phyloP scores from a whole-genome alignment of 768 basidiomycete species.

The Glaciozyma antarctica region DNA sequence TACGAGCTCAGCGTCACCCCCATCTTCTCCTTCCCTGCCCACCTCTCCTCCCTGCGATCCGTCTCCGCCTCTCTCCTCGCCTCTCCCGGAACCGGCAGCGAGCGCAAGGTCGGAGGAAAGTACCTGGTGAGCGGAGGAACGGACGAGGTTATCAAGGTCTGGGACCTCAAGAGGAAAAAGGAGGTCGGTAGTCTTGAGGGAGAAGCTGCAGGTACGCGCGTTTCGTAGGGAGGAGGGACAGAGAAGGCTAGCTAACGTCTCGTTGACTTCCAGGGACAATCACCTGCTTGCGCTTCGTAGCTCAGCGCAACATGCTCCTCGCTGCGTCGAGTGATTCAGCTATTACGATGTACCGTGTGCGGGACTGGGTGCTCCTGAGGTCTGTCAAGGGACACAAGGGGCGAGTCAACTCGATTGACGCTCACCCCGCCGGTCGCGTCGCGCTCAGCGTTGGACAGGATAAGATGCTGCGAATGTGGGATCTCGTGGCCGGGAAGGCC shows the following conservation, averaged over 20 bases:
- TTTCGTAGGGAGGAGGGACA: background rate
- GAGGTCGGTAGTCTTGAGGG: slow-evolving; percentile 93
- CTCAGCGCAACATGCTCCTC: slow-evolving; percentile 77
- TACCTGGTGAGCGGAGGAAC: slow-evolving; percentile 91
- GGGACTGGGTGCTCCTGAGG: slow-evolving; percentile 87
- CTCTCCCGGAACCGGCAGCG: slow-evolving; percentile 8
- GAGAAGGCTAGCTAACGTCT: background rate
- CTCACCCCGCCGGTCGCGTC: slow-evolving; percentile 87
- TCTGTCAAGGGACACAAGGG: slow-evolving; percentile 87
- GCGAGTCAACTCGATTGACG: slow-evolving; percentile 75
- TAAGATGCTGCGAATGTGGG: slow-evolving; percentile 90
- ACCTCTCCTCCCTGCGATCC: slow-evolving; percentile 83
- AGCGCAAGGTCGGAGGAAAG: slow-evolving; percentile 67
- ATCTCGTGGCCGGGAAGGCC: slow-evolving; percentile 66
- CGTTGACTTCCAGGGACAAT: slow-evolving; percentile 15
- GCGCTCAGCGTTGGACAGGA: slow-evolving; percentile 87
- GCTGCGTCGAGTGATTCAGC: slow-evolving; percentile 90
- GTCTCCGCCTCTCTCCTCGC: slow-evolving; percentile 57
- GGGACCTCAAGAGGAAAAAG: slow-evolving; percentile 83
- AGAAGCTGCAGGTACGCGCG: slow-evolving; percentile 61
- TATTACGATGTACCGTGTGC: slow-evolving; percentile 76
- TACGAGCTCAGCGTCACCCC: slow-evolving; percentile 53
- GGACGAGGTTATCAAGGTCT: slow-evolving; percentile 95
- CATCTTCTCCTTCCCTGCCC: slow-evolving; percentile 92
- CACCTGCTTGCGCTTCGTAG: slow-evolving; percentile 38